Evolutionary conservation across 1,284 basidiomycete species (phyloP), one percentile per base, ranked within the genome.

Genomic region (Pholiota adiposa): DNA sequence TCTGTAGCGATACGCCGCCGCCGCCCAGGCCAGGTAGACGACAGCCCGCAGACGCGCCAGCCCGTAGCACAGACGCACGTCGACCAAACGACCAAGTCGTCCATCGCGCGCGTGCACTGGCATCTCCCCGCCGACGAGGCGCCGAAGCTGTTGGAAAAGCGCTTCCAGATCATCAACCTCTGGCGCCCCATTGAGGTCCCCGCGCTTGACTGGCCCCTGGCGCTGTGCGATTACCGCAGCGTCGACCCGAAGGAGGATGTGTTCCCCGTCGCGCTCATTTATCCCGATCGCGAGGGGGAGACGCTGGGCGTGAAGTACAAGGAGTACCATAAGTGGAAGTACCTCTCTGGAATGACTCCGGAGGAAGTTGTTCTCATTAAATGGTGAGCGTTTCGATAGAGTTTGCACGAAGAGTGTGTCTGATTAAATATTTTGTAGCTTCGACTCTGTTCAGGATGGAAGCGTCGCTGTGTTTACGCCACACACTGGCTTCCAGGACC

Each of bases 91-190:
- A 77, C 75, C 40, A 65, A 72, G 9, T 79, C 85, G 2, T 74
- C 82, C 12, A 72, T 80, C 21, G 75, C 73, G 1, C 82, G 85
- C 19, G 85, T 88, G 2, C 79, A 80, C 60, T 76, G 80, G 12
- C 84, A 87, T 63, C 76, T 84, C 27, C 77, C 77, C 14, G 65
- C 74, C 3, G 72, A 70, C 7, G 83, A 85, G 1, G 83, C 72
- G 0, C 76, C 79, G 3, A 72, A 71, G 16, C 75, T 82, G 8
- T 73, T 84, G 23, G 69, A 79, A 62, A 74, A 75, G n/a, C 84
- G 88, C 34, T 85, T 83, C 74, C 87, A 90, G 69, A 84, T 90
- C 55, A 83, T 91, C 73, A 91, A 90, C 73, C 79, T 90, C 59
- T 91, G 89, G 89, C 74, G 87, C 7, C 88, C 88, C 1, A 85